phyloP scores from a whole-genome alignment of 176 grass and related monocot species.

The Tillandsia leiboldiana region DNA sequence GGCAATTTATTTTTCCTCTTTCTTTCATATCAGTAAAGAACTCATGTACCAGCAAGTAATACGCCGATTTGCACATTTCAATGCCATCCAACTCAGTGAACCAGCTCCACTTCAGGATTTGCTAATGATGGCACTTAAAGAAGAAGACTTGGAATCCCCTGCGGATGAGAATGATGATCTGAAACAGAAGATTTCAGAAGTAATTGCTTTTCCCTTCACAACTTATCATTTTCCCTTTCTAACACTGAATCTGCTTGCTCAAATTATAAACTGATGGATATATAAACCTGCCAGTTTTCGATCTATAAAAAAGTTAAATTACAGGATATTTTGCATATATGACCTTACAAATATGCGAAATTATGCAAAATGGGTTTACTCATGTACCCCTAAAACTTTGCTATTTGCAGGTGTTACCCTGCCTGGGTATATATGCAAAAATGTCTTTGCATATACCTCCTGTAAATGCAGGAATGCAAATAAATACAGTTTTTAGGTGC shows the following conservation, averaged over 20 bases:
- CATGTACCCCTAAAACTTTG: too few species aligned
- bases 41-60: conserved; percentile 90
- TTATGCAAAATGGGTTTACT: too few species aligned
- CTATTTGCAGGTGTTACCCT: neutral
- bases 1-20: neutral
- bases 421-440: neutral
- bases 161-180: conserved; percentile 46
- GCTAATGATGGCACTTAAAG: conserved; percentile 74
- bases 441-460: neutral
- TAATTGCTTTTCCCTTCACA: conserved; percentile 25
- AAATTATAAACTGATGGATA: neutral
- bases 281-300: neutral
- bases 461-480: neutral
- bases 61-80: conserved; percentile 82
- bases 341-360: too few species aligned
- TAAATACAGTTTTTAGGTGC: neutral
- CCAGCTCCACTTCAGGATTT: conserved; percentile 68
- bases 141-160: conserved; percentile 36
- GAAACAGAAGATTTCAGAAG: conserved; percentile 77
- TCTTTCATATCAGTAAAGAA: conserved; percentile 51
- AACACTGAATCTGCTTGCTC: neutral
- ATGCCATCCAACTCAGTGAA: conserved; percentile 85
- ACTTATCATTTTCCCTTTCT: neutral
- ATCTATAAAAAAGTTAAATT: neutral
- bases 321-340: neutral